These are phyloP conservation scores for Triangularia verruculosa DNA, from an alignment of 2,329 filamentous ascomycete genomes.

Conservation along the genomic window DNA sequence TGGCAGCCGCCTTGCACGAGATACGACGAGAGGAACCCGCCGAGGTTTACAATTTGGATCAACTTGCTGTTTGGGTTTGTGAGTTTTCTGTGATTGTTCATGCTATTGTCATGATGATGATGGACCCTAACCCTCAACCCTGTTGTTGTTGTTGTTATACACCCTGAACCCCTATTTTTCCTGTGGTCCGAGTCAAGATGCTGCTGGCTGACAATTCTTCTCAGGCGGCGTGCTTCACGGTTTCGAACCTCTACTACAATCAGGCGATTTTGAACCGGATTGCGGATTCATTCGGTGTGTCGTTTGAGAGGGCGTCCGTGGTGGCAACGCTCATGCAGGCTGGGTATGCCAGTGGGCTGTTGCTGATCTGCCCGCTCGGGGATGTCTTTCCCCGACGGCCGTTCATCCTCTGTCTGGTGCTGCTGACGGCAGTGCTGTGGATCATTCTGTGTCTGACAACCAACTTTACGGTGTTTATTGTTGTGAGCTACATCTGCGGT, in stretches of 20 bases:
- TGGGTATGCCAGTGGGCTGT: slow-evolving; percentile 70
- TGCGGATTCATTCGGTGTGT: slow-evolving; percentile 66
- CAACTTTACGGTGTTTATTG: slow-evolving; percentile 62
- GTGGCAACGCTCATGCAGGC: slow-evolving; percentile 77
- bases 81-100: slow-evolving; percentile 18
- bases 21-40: slow-evolving; percentile 64
- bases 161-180: not conserved
- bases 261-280: slow-evolving; percentile 77
- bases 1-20: slow-evolving; percentile 66
- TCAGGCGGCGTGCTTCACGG: slow-evolving; percentile 61
- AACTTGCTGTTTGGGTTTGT: slow-evolving; percentile 70
- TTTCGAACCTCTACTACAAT: slow-evolving; percentile 79
- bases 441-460: slow-evolving; percentile 68
- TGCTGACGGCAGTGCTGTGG: slow-evolving; percentile 66
- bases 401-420: slow-evolving; percentile 65
- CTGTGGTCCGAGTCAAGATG: too few relatives aligned
- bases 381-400: slow-evolving; percentile 66
- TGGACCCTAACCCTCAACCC: not conserved
- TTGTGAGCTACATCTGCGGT: slow-evolving; percentile 69
- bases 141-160: not conserved
- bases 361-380: slow-evolving; percentile 73
- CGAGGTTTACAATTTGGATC: slow-evolving; percentile 63
- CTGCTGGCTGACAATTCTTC: not conserved
- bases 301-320: slow-evolving; percentile 62
- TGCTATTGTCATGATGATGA: too few relatives aligned